Evolutionary conservation across 441 rosid species (phyloP).

Genomic region (Omphalea diandra): DNA sequence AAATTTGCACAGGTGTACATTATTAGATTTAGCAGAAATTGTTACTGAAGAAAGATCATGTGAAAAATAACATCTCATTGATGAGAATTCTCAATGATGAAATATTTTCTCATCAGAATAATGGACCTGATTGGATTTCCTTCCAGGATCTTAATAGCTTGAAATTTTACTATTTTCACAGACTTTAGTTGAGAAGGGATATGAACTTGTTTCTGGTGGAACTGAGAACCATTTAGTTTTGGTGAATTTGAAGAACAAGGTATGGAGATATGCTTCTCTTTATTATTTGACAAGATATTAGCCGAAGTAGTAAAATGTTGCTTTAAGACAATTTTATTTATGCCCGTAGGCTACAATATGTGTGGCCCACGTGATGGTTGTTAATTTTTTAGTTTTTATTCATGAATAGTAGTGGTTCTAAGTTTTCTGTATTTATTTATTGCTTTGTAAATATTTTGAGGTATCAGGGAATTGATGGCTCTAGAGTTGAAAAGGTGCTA

Average conservation of each 20-base stretch:
- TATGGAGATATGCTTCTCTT: conserved; percentile 28
- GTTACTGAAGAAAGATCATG: conserved; percentile 7
- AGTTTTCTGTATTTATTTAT: background rate
- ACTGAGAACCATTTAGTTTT: conserved; percentile 94
- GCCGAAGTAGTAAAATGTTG: background rate
- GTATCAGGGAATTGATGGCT: conserved; percentile 87
- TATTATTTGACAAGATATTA: background rate
- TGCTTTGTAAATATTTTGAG: background rate
- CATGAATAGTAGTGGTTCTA: background rate
- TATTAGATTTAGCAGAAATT: conserved; percentile 7
- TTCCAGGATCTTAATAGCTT: conserved; percentile 4
- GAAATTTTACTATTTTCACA: conserved; percentile 31
- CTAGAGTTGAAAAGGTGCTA: conserved; percentile 90
- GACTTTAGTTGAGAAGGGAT: conserved; percentile 65
- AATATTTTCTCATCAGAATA: background rate
- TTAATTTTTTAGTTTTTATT: background rate
- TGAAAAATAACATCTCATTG: background rate
- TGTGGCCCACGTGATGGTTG: background rate
- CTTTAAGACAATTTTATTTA: conserved; percentile 9
- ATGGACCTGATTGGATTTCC: background rate
- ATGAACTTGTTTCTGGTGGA: conserved; percentile 98
- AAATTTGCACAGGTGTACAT: conserved; percentile 70
- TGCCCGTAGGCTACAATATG: background rate
- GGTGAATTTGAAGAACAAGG: conserved; percentile 91
- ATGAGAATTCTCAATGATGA: background rate